These are phyloP conservation scores for Sarocladiaceae sp. DNA, from an alignment of 2,329 filamentous ascomycete genomes.

Conservation along the genomic window DNA sequence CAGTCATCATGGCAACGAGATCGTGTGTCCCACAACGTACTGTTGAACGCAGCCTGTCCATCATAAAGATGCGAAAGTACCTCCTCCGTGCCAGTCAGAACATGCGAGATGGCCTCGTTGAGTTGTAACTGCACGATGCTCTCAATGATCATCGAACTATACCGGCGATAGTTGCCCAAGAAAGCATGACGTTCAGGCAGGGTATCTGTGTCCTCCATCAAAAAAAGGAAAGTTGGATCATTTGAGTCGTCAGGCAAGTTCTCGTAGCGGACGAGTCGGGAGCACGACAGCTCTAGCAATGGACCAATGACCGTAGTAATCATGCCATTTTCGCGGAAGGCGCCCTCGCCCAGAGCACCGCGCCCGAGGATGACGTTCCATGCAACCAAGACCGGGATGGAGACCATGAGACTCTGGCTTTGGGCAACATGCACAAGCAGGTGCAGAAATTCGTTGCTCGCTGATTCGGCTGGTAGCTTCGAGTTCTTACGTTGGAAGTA, in stretches of 20 bases:
- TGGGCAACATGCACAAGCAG: conserved; percentile 76
- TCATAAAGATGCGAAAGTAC: conserved; percentile 74
- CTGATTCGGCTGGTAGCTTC: conserved; percentile 56
- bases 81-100: conserved; percentile 73
- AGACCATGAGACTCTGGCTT: conserved; percentile 84
- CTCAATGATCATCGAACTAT: conserved; percentile 84
- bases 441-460: conserved; percentile 72
- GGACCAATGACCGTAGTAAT: conserved; percentile 63
- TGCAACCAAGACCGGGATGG: conserved; percentile 84
- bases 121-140: conserved; percentile 77
- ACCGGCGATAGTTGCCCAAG: conserved; percentile 89
- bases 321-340: conserved; percentile 34
- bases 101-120: conserved; percentile 80
- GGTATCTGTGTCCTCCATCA: conserved; percentile 93
- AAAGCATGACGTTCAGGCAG: conserved; percentile 92
- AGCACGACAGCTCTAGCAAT: conserved; percentile 77
- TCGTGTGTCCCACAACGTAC: too few relatives aligned
- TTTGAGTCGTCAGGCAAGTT: conserved; percentile 76
- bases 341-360: conserved; percentile 31
- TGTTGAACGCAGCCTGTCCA: conserved; percentile 61
- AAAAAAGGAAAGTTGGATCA: conserved; percentile 74
- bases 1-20: conserved; percentile 6
- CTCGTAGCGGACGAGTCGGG: conserved; percentile 83
- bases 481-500: conserved; percentile 76
- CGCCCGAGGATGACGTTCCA: conserved; percentile 74